A percentile compares a stretch with the other conserved stretches of the same genome.
Conservation (phyloP, 306 rosid species). For the Sicyos baderoa region DNA sequence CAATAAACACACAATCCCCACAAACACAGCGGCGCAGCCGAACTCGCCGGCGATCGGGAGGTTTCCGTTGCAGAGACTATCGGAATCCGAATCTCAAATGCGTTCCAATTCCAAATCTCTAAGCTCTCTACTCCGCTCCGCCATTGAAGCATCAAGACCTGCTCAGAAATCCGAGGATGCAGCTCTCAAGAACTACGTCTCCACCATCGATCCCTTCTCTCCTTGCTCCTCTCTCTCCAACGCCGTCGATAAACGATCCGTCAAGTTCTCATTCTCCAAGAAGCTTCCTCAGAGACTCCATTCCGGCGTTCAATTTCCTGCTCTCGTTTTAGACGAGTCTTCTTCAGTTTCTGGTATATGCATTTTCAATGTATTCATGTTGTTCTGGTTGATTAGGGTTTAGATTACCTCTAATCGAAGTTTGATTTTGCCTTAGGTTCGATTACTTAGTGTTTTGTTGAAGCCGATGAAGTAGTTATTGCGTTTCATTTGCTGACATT, state of each 20-base stretch:
- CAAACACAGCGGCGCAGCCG: not conserved
- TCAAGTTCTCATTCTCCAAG: conserved; percentile 16
- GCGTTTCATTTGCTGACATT: not conserved
- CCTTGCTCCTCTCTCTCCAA: conserved; percentile 17
- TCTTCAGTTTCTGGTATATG: conserved; percentile 44
- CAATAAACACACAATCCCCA: not conserved
- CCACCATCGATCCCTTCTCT: conserved; percentile 7
- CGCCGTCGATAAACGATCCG: conserved; percentile 1
- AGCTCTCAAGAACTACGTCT: conserved; percentile 14
- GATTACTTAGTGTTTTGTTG: not conserved
- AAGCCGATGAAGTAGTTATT: not conserved
- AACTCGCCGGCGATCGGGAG: conserved; percentile 2
- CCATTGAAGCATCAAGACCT: conserved; percentile 17
- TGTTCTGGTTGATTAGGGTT: not conserved
- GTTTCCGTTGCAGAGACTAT: not conserved
- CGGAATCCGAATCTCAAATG: conserved; percentile 23
- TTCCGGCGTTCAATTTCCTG: conserved; percentile 24
- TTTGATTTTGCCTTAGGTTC: not conserved
- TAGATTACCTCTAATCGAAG: not conserved
- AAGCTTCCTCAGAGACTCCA: not conserved
- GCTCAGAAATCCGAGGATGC: conserved; percentile 18
- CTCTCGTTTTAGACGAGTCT: conserved; percentile 25
- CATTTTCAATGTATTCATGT: conserved; percentile 12
- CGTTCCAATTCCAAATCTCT: conserved; percentile 33
- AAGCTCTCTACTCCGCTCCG: conserved; percentile 24